Evolutionary conservation across 1,284 basidiomycete species (phyloP), one percentile per base, ranked within the genome.

Genomic region (Chiua sp.): DNA sequence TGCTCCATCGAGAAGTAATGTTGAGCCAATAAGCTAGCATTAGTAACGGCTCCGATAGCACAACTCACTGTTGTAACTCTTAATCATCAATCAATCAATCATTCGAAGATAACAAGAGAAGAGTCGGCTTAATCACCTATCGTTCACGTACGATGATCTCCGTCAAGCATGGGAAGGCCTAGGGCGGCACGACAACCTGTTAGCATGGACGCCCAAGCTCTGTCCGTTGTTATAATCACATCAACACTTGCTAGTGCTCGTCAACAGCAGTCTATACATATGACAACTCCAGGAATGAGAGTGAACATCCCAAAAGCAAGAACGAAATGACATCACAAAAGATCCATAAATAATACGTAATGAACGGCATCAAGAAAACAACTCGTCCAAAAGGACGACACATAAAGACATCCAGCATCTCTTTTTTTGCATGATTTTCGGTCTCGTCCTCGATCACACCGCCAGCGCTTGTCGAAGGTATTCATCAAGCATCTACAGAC

Each of bases 401-500:
- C 11, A 11, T 11, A 22, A 22, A 44, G 42, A 44, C 42, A 22
- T 44, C n/a, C 16, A 44, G n/a, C n/a, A 44, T 44, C n/a, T n/a
- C 42, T 44, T 11, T 11, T 20, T 12, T 44, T 44, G 11, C 39
- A 15, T 44, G 10, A 11, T 4, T 39, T 20, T 39, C 8, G 37
- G 37, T 39, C 37, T 72, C 35, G 35, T 8, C 37, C 37, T 39
- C 37, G 37, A 39, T 39, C 66, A 73, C 47, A 56, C 49, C 12
- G 63, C 51, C 49, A 70, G 30, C 12, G 62, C 71, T 23, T 67
- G 59, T 37, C 65, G 68, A 51, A 77, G 67, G 54, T 78, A 77
- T 56, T 78, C 75, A 62, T 78, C 76, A 33, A 77, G 65, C 44
- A 59, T 68, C 76, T 77, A 50, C 30, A 46, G n/a, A 22, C 11